phyloP scores from a whole-genome alignment of 371 early-diverging fungal species.

The Zopfochytrium polystomum region DNA sequence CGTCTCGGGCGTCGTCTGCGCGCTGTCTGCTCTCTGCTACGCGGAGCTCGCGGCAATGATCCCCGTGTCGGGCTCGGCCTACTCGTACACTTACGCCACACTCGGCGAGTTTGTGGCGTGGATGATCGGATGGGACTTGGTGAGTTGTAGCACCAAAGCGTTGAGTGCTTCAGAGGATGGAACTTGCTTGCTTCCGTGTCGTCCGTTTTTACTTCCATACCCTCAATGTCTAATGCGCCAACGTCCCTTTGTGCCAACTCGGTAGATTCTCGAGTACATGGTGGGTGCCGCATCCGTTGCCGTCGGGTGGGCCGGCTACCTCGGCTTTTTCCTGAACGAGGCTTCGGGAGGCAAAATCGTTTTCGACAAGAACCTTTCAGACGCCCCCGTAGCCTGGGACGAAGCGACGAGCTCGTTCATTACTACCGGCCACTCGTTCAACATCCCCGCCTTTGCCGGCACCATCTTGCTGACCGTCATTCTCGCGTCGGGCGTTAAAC shows the following conservation, averaged over 20 bases:
- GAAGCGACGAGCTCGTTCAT: not conserved
- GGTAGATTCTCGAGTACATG: conserved; percentile 37
- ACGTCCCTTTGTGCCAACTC: too few species aligned
- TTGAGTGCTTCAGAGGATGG: too few species aligned
- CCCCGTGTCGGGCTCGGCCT: too few species aligned
- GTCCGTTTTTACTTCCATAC: too few species aligned
- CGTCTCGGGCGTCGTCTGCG: too few species aligned
- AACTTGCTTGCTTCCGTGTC: too few species aligned
- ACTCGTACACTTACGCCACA: conserved; percentile 35
- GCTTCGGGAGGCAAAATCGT: too few species aligned
- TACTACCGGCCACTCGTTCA: too few species aligned
- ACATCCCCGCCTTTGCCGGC: too few species aligned
- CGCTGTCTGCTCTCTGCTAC: too few species aligned
- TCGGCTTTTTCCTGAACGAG: not conserved
- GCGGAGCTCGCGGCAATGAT: conserved; percentile 37
- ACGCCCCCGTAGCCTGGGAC: not conserved
- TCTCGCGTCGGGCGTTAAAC: conserved; percentile 68
- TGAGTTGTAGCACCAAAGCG: too few species aligned
- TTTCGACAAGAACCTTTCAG: conserved; percentile 53
- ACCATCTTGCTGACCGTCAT: conserved; percentile 56
- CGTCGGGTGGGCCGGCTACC: conserved; percentile 39
- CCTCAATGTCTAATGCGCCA: too few species aligned
- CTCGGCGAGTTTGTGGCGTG: conserved; percentile 44
- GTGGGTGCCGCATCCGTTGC: conserved; percentile 45
- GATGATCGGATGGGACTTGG: conserved; percentile 47